These are phyloP conservation scores for Cephaloascus fragrans DNA, from an alignment of 805 yeast species.

Conservation along the genomic window DNA sequence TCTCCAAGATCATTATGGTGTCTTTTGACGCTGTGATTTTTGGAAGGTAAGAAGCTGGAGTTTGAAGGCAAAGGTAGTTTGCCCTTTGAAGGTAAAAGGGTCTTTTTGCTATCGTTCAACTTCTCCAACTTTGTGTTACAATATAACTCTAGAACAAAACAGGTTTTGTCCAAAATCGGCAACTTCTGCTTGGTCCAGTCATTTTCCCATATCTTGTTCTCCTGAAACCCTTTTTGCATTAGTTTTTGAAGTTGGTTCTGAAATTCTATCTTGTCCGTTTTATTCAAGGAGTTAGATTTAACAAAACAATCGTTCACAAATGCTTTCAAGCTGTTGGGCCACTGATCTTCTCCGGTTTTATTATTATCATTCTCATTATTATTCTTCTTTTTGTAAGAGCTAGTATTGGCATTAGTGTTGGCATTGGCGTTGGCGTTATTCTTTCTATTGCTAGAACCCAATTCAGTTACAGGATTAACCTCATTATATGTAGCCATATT, in stretches of 20 bases:
- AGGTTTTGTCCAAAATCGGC: conserved; percentile 27
- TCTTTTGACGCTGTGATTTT: background rate
- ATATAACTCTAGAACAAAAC: conserved; percentile 2
- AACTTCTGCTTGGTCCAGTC: conserved; percentile 45
- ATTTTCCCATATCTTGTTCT: conserved; percentile 32
- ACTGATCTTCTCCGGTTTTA: conserved; percentile 14
- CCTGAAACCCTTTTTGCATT: conserved; percentile 37
- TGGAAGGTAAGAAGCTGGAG: background rate
- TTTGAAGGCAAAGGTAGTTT: background rate
- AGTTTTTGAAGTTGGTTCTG: conserved; percentile 40
- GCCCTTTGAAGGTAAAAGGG: background rate
- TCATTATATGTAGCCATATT: conserved; percentile 13
- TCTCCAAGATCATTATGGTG: background rate
- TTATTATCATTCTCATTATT: background rate
- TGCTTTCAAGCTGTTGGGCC: conserved; percentile 47
- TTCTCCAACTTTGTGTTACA: conserved; percentile 4
- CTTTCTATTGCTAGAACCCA: conserved; percentile 3
- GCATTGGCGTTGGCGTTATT: background rate
- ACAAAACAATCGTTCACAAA: conserved; percentile 41
- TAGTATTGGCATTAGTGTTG: conserved; percentile 8
- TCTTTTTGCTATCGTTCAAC: background rate
- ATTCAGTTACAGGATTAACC: conserved; percentile 11
- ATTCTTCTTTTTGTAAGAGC: too few species aligned
- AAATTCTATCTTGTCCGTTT: conserved; percentile 24
- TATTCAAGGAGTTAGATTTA: conserved; percentile 23